Base-by-base conservation (phyloP, 208 protist species). In the Novymonas esmeraldas region DNA sequence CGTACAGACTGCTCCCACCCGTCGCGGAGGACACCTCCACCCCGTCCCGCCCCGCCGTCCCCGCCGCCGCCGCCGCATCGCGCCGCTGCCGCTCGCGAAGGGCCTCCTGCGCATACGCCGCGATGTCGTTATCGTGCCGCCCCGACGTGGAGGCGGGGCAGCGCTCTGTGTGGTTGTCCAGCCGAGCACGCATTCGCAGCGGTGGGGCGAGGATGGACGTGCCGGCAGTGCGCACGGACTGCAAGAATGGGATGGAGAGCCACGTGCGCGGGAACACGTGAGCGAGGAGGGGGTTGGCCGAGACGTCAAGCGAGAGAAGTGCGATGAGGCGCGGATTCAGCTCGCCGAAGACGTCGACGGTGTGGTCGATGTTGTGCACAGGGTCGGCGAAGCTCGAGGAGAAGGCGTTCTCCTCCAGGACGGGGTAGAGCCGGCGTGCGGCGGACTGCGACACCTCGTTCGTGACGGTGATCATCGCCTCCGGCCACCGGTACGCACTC, bases 311-410 rank as follows among this genome's bases (percentile, higher is more conserved):
- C 11, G 58, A 42, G 20, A 77, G 45, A 16, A 87, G 67, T 3
- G 52, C 70, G 45, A 87, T 62, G 20, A 87, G 52, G 6, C 78
- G 59, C 20, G 82, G 67, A 41, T 81, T 73, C 45, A 87, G 59
- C 36, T 84, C 75, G 14, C 82, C 82, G 38, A 84, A 74, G 42
- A 58, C 29, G 24, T 54, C 60, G 6, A 79, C 64, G 44, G 46
- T 55, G 60, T 72, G 46, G 34, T 81, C 76, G 14, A 77, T 67
- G 41, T 68, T 69, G 54, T 58, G 49, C 26, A 67, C 70, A 6
- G 63, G 55, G 7, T 55, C 42, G 7, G 6, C 16, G 9, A 70
- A 57, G 61, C 3, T 34, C 18, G 29, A 26, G 28, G 63, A 61
- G 63, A 64, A 55, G 56, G 57, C 50, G 50, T 54, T 66, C 14